Evolutionary conservation across 257 asterid genomes (phyloP), one percentile per base, ranked within the genome.

Genomic region (Perilla frutescens): DNA sequence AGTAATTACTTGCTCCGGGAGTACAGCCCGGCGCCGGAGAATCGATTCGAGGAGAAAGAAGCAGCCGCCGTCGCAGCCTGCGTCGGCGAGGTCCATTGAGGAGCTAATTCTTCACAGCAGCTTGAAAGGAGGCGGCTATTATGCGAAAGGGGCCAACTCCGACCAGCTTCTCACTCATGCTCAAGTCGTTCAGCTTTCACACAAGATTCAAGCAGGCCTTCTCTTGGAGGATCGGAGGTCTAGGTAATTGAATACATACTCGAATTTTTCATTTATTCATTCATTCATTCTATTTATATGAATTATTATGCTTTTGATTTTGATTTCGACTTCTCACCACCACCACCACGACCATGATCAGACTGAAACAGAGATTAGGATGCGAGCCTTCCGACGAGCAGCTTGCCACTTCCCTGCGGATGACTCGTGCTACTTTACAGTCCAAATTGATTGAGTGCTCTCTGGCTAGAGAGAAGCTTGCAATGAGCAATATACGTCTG

Each of bases 401-500:
- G 75, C 91, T 94, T n/a, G 99, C 99, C 1, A 60, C 55, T 71
- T 87, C 96, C 80, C 77, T 94, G 82, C 77, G 86, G 77, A 88
- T 89, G 65, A 76, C 80, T 61, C 92, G 96, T 34, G 78, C 88
- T 44, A 80, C 75, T 49, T 78, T 94, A 56, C 97, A 87, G 72
- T 77, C 90, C 2, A 82, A 81, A 76, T 55, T 83, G 73, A 85
- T 91, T 1, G 92, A 91, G 85, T 83, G 96, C 76, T 80, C 91
- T 32, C 85, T 94, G 75, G 99, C 99, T 12, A 86, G 96, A 77
- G 98, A 94, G 86, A 94, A 89, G 90, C 90, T 94, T 66, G 90
- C 99, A 11, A 94, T 88, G 99, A 90, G 98, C 87, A 94, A 94
- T 77, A 72, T 91, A 66, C 98, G 99, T 60, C 97, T 94, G 66